A percentile compares a stretch with the other conserved stretches of the same genome.
Evolutionary conservation across 192 early-diverging fungal genomes (phyloP).

Genomic region (Backusella psychrophila): DNA sequence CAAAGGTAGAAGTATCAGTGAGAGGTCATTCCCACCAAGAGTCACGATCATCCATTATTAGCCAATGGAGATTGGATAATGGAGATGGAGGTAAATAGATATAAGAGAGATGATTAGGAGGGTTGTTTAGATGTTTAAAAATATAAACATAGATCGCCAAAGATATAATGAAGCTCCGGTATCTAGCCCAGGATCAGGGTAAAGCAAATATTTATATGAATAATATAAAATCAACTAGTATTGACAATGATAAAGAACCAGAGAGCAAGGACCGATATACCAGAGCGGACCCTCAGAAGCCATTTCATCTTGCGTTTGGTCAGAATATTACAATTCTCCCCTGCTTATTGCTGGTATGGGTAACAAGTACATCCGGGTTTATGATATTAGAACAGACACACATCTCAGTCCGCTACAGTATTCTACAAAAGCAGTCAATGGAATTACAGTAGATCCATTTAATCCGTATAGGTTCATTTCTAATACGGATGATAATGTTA

Average conservation of each 20-base stretch:
- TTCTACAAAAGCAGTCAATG: slow-evolving; percentile 68
- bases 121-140: not conserved
- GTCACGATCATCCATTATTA: not conserved
- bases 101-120: not conserved
- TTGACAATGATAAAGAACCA: not conserved
- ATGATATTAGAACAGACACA: slow-evolving; percentile 60
- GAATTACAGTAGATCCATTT: slow-evolving; percentile 69
- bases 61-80: slow-evolving; percentile 6
- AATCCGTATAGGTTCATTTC: slow-evolving; percentile 67
- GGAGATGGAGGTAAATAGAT: slow-evolving; percentile 2
- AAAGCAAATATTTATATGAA: not conserved
- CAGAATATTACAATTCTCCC: slow-evolving; percentile 46
- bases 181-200: not conserved
- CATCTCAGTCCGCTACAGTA: slow-evolving; percentile 49
- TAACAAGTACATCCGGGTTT: slow-evolving; percentile 64
- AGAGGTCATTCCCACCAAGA: not conserved
- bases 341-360: slow-evolving; percentile 72
- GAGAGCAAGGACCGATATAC: slow-evolving; percentile 38
- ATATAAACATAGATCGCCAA: not conserved
- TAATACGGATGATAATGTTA: slow-evolving; percentile 59
- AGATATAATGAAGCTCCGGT: not conserved
- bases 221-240: not conserved
- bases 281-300: slow-evolving; percentile 68
- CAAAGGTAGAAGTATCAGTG: not conserved
- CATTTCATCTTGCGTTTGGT: slow-evolving; percentile 67